These are phyloP conservation scores for Colletotrichum liaoningense DNA, from an alignment of 2,329 filamentous ascomycete genomes.

Conservation along the genomic window DNA sequence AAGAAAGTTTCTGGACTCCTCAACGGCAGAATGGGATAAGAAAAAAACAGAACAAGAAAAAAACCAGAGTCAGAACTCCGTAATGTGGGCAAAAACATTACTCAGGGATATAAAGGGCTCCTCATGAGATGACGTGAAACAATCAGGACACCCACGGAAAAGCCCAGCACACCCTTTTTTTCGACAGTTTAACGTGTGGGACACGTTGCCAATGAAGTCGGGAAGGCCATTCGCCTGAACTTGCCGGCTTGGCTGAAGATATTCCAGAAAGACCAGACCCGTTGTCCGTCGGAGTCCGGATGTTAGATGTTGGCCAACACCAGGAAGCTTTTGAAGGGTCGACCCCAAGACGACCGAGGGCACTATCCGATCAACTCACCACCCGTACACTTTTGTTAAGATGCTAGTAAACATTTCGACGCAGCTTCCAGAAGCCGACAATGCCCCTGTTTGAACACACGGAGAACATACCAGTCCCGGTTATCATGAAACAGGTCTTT, in stretches of 20 bases:
- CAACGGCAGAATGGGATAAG: not conserved
- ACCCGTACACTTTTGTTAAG: too few species aligned
- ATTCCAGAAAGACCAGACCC: not conserved
- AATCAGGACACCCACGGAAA: not conserved
- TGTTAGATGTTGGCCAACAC: not conserved
- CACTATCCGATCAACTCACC: not conserved
- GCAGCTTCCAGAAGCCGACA: not conserved
- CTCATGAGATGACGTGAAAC: constrained; percentile 5
- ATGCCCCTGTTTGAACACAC: not conserved
- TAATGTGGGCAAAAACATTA: not conserved
- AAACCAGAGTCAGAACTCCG: not conserved
- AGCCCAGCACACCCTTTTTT: not conserved
- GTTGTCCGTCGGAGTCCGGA: not conserved
- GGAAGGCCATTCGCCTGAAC: not conserved
- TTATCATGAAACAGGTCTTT: not conserved
- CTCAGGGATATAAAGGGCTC: not conserved
- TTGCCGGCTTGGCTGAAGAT: not conserved
- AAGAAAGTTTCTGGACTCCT: not conserved
- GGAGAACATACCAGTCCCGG: not conserved
- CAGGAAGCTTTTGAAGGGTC: not conserved
- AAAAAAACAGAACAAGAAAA: not conserved
- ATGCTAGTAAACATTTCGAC: not conserved
- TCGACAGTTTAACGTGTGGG: not conserved
- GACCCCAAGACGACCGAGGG: not conserved
- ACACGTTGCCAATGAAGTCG: not conserved